Evolutionary conservation across 805 yeast genomes (phyloP).

Genomic region (Yamadazyma laniorum): DNA sequence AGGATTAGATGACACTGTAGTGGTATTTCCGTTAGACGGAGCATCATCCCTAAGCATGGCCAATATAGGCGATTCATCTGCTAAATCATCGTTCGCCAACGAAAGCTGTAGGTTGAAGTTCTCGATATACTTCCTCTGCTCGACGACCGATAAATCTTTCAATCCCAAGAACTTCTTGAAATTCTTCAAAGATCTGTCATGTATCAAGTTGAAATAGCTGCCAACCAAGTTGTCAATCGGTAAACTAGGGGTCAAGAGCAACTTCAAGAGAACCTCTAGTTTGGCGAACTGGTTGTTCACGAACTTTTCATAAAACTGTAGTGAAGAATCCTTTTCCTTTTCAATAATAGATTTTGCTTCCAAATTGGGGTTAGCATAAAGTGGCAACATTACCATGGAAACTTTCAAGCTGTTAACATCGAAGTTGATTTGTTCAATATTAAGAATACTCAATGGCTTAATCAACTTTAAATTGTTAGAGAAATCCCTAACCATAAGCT

Average conservation of each 20-base stretch:
- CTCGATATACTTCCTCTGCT: conserved; percentile 33
- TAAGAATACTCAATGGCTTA: conserved; percentile 64
- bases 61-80: conserved; percentile 29
- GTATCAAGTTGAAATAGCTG: conserved; percentile 62
- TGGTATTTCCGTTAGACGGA: conserved; percentile 1
- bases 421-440: conserved; percentile 76
- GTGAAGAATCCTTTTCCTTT: conserved; percentile 17
- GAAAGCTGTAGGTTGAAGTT: conserved; percentile 36
- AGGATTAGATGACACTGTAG: not conserved
- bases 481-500: conserved; percentile 55
- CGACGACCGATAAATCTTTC: conserved; percentile 48
- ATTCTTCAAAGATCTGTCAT: conserved; percentile 61
- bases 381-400: conserved; percentile 46
- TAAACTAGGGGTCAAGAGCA: conserved; percentile 59
- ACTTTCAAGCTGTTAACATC: conserved; percentile 68
- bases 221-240: conserved; percentile 63
- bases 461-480: conserved; percentile 55
- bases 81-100: conserved; percentile 23
- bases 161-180: conserved; percentile 63
- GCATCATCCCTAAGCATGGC: conserved; percentile 30
- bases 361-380: conserved; percentile 37
- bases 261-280: conserved; percentile 66
- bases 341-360: conserved; percentile 12
- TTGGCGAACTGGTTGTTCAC: conserved; percentile 40
- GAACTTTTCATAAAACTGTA: conserved; percentile 37